Evolutionary conservation across 768 basidiomycete species (phyloP).

Genomic region (Coprinopsis cinerea): DNA sequence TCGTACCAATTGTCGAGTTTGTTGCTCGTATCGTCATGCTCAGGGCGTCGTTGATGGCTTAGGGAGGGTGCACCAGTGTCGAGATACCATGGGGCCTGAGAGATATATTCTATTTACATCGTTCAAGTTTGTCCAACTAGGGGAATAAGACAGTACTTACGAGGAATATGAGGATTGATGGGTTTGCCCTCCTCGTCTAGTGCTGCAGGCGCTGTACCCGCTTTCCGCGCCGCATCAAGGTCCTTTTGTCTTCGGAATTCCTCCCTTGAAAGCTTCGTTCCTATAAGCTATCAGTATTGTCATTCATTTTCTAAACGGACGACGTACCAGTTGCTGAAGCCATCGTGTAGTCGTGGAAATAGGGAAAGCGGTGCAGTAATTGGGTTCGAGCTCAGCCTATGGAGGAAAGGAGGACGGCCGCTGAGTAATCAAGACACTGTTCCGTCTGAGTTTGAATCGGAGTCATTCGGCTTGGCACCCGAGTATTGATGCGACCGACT

Average conservation of each 20-base stretch:
- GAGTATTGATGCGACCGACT: no score
- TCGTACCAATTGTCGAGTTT: constrained; percentile 92
- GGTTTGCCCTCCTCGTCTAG: constrained; percentile 91
- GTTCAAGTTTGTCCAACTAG: background rate
- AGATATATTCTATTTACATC: constrained; percentile 77
- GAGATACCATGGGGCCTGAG: constrained; percentile 98
- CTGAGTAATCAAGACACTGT: background rate
- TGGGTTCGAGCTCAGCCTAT: background rate
- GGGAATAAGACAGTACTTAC: constrained; percentile 39
- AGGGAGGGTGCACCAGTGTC: constrained; percentile 92
- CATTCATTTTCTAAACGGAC: background rate
- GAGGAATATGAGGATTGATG: constrained; percentile 99
- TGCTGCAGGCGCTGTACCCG: constrained; percentile 94
- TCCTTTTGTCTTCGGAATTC: constrained; percentile 95
- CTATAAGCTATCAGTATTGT: constrained; percentile 25
- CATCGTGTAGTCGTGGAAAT: constrained; percentile 7
- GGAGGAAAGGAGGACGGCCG: background rate
- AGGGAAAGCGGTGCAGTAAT: background rate
- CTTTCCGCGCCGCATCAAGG: constrained; percentile 96
- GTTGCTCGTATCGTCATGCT: constrained; percentile 48
- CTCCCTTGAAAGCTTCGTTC: constrained; percentile 87
- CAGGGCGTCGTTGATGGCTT: constrained; percentile 85
- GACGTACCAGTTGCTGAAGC: constrained; percentile 14
- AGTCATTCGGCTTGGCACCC: no score
- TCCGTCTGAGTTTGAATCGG: no score